Evolutionary conservation across 83 land plant genomes (phyloP), one percentile per base, ranked within the genome.

Genomic region (Picea abies): DNA sequence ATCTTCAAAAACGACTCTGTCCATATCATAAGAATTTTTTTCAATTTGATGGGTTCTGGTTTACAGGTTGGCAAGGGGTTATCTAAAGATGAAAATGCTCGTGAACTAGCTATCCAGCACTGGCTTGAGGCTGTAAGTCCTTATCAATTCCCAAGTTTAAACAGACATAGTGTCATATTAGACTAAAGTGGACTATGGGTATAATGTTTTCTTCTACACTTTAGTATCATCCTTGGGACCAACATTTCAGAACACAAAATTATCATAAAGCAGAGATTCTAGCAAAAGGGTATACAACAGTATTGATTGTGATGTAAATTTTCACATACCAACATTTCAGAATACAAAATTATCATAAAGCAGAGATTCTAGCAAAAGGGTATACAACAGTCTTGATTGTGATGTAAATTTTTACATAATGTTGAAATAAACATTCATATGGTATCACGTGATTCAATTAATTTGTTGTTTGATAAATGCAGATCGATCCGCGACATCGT

Each of bases 91-190:
- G 90, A 85, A 35, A 96, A 90, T 73, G 99, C 99, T 47, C 92
- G 83, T 44, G 95, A 98, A 75, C 94, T 98, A 69, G 99, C 99
- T 73, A 82, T 96, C 62, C 99, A 96, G 81, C 99, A 98, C 72
- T 98, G 99, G 99, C 99, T 98, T 60, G 99, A 98, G 83, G 99
- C 99, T 47, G 99, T 98, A 86, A 86, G 98, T 87, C 3, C 67
- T 67, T 58, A 9, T 93, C 95, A 71, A 29, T 23, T 75, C 49
- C 29, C 58, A 52, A 22, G 10, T 41, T 22, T 73, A 73, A 22
- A 22, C 4, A 25, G n/a, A 1, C 58, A 47, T 22, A 73, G 16
- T 41, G 44, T 56, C 60, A 56, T 56, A 1, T 32, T 11, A 49
- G 22, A 56, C 17, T 52, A 20, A 6, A 12, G 35, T 76, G 20